These are phyloP conservation scores for Nothopassalora personata DNA, from an alignment of 2,329 filamentous ascomycete species.

Conservation along the genomic window DNA sequence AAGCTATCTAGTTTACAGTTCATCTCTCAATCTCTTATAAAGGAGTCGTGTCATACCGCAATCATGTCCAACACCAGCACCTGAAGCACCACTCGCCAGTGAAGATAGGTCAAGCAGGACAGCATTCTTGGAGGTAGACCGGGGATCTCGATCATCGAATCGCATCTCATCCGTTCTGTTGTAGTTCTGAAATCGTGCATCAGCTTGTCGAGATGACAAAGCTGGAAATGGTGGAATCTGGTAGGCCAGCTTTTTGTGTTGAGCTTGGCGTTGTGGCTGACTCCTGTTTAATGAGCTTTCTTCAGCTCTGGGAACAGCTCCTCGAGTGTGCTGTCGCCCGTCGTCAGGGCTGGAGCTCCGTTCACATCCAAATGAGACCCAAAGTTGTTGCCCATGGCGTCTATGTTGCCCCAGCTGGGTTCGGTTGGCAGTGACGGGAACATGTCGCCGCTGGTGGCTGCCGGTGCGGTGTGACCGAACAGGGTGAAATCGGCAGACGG, in stretches of 20 bases:
- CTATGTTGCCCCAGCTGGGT: constrained; percentile 34
- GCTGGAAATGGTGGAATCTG: neutral
- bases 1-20: constrained; percentile 4
- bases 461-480: constrained; percentile 36
- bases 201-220: neutral
- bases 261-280: neutral
- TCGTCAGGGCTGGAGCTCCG: constrained; percentile 12
- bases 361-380: constrained; percentile 12
- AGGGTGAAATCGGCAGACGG: constrained; percentile 56
- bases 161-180: constrained; percentile 10
- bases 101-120: neutral
- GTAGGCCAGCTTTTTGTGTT: neutral
- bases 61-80: neutral
- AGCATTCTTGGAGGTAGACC: neutral
- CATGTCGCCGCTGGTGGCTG: constrained; percentile 25
- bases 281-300: neutral
- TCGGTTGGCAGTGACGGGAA: constrained; percentile 25
- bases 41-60: constrained; percentile 2
- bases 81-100: neutral
- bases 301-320: constrained; percentile 22
- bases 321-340: constrained; percentile 18
- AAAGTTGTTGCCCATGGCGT: constrained; percentile 22
- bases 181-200: neutral
- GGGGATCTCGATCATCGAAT: constrained; percentile 7
- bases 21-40: neutral